Percentiles rank a stretch among this genome's conserved stretches.
phyloP scores from a whole-genome alignment of 2,329 filamentous ascomycete species.

The Leptodontidium sp. region DNA sequence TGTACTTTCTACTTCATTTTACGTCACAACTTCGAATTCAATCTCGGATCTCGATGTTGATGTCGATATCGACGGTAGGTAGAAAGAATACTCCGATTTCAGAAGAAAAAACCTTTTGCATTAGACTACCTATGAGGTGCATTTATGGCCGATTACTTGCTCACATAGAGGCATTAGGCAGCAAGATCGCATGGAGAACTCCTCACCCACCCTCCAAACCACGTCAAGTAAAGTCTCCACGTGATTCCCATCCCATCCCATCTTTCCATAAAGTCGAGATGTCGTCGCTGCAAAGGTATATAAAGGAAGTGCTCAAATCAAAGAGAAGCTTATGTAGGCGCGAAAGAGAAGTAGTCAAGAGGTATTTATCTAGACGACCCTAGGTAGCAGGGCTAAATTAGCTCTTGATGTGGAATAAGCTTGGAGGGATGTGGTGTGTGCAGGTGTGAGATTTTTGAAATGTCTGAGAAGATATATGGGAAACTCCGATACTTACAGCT shows the following conservation, averaged over 20 bases:
- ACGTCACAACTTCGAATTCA: too few species aligned
- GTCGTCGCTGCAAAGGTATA: constrained; percentile 29
- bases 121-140: neutral
- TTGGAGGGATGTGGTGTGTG: neutral
- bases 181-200: neutral
- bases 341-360: neutral
- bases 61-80: too few species aligned
- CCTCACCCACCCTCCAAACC: too few species aligned
- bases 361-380: constrained; percentile 37
- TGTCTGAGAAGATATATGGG: neutral
- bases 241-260: neutral
- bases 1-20: too few species aligned
- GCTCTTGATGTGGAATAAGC: neutral
- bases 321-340: neutral
- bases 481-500: constrained; percentile 27
- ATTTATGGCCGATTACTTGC: neutral
- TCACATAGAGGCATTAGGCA: too few species aligned
- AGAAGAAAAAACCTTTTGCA: neutral
- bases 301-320: constrained; percentile 21
- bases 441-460: neutral
- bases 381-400: neutral
- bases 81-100: too few species aligned
- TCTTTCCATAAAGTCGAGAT: constrained; percentile 14
- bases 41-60: too few species aligned
- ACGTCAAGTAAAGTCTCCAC: neutral